These are phyloP conservation scores for Rhododendron vialii DNA, from an alignment of 148 eudicot genomes.

Conservation along the genomic window DNA sequence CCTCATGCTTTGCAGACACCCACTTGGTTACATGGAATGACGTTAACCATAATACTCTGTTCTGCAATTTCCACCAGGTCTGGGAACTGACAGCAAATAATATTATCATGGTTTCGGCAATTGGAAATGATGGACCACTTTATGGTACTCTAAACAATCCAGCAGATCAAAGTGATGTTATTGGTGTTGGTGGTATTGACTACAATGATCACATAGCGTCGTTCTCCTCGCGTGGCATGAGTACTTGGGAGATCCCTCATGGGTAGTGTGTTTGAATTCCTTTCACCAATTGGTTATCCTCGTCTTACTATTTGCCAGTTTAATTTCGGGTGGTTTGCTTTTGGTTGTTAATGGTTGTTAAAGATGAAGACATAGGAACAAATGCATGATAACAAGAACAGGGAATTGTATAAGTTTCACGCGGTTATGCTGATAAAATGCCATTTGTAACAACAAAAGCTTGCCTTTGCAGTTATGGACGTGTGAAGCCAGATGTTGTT, in stretches of 20 bases:
- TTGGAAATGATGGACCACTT: slow-evolving; percentile 98
- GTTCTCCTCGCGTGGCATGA: slow-evolving; percentile 99
- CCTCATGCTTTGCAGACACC: not conserved
- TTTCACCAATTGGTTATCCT: not conserved
- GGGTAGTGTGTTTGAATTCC: slow-evolving; percentile 48
- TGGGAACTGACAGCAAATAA: slow-evolving; percentile 98
- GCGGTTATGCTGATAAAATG: not conserved
- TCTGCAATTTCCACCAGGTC: slow-evolving; percentile 44
- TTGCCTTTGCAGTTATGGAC: slow-evolving; percentile 70
- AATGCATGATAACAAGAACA: not conserved
- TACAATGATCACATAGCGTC: slow-evolving; percentile 95
- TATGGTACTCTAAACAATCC: slow-evolving; percentile 97
- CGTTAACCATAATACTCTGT: not conserved
- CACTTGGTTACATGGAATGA: not conserved
- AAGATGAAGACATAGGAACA: not conserved
- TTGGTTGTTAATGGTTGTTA: slow-evolving; percentile 8
- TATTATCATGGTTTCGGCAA: slow-evolving; percentile 97
- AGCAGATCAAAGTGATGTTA: slow-evolving; percentile 99
- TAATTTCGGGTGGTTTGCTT: not conserved
- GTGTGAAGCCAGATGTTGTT: slow-evolving; percentile 97
- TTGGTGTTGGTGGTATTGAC: slow-evolving; percentile 99
- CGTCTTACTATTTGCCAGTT: not conserved
- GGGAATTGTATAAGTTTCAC: not conserved
- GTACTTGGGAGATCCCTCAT: slow-evolving; percentile 99
- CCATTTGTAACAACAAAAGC: slow-evolving; percentile 6